Conservation (phyloP, 192 early-diverging fungal species). For the Coemansia sp. region DNA sequence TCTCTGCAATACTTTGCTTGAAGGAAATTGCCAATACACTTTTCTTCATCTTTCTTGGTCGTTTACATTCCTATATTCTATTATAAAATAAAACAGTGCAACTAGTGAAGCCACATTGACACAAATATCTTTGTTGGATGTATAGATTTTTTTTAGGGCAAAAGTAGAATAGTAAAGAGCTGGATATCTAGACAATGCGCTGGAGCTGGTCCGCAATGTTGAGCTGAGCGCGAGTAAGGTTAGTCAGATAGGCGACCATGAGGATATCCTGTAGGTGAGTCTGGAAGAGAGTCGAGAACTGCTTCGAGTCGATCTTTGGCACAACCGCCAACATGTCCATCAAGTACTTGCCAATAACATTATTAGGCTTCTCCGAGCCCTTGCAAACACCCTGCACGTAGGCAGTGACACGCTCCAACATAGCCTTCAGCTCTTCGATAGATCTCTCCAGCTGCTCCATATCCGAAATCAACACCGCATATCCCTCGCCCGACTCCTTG, state of each 20-base stretch:
- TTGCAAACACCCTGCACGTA: conserved; percentile 66
- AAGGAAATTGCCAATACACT: conserved; percentile 4
- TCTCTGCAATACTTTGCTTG: conserved; percentile 89
- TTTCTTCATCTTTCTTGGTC: conserved; percentile 10
- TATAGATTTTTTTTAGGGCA: conserved; percentile 15
- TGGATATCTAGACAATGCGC: conserved; percentile 62
- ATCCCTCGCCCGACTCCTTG: conserved; percentile 51
- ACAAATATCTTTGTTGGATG: neutral
- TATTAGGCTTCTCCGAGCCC: conserved; percentile 60
- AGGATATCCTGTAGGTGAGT: conserved; percentile 92
- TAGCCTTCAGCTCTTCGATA: conserved; percentile 73
- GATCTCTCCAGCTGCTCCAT: conserved; percentile 90
- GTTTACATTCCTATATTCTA: neutral
- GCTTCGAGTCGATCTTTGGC: conserved; percentile 80
- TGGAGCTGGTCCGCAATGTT: conserved; percentile 91
- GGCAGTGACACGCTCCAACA: conserved; percentile 79
- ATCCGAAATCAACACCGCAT: conserved; percentile 72
- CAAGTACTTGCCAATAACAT: conserved; percentile 88
- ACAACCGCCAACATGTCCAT: conserved; percentile 92
- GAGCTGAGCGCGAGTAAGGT: conserved; percentile 94
- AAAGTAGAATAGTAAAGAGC: neutral
- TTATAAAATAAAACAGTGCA: too few species aligned
- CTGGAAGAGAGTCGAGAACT: conserved; percentile 94
- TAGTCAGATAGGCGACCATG: conserved; percentile 95
- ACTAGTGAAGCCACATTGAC: too few species aligned